Percentiles rank a stretch among this genome's conserved stretches.
These are phyloP conservation scores for Bombardia bombarda DNA, from an alignment of 495 filamentous ascomycete species.

Conservation along the genomic window DNA sequence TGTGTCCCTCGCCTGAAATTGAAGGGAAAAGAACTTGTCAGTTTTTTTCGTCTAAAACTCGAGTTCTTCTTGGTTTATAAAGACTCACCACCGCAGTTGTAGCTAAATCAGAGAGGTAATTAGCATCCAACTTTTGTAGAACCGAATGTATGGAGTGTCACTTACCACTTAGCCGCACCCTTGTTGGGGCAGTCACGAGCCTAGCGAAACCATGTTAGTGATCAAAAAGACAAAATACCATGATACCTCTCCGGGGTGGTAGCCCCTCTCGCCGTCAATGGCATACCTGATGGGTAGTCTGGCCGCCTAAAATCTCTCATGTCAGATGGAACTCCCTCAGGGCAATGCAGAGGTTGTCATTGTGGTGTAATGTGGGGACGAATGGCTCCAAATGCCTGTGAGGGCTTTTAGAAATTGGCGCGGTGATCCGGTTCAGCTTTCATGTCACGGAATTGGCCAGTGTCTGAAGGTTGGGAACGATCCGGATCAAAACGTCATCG, in stretches of 20 bases:
- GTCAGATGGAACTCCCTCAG: slow-evolving; percentile 34
- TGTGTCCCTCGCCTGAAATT: slow-evolving; percentile 67
- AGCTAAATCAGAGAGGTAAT: too few relatives aligned
- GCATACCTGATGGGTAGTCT: slow-evolving; percentile 44
- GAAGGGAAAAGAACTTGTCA: slow-evolving; percentile 16
- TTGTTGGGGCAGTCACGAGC: slow-evolving; percentile 93
- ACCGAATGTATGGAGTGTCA: slow-evolving; percentile 5
- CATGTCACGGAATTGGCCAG: background rate
- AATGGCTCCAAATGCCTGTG: slow-evolving; percentile 1
- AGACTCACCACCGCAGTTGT: slow-evolving; percentile 52
- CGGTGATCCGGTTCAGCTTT: slow-evolving; percentile 8
- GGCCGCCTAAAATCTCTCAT: slow-evolving; percentile 38
- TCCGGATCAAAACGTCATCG: too few relatives aligned
- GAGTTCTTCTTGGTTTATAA: slow-evolving; percentile 23
- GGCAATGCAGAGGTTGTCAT: slow-evolving; percentile 20
- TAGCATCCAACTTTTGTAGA: slow-evolving; percentile 14
- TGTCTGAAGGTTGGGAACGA: background rate
- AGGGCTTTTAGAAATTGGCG: slow-evolving; percentile 11
- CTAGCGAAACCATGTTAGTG: slow-evolving; percentile 33
- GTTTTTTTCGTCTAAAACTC: slow-evolving; percentile 6
- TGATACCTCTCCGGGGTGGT: slow-evolving; percentile 12
- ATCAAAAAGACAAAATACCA: slow-evolving; percentile 1
- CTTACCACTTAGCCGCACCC: slow-evolving; percentile 82
- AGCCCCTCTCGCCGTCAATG: slow-evolving; percentile 14
- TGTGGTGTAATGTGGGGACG: slow-evolving; percentile 9